Evolutionary conservation across 129 eudicot species (phyloP).

Genomic region (Lactuca saligna): DNA sequence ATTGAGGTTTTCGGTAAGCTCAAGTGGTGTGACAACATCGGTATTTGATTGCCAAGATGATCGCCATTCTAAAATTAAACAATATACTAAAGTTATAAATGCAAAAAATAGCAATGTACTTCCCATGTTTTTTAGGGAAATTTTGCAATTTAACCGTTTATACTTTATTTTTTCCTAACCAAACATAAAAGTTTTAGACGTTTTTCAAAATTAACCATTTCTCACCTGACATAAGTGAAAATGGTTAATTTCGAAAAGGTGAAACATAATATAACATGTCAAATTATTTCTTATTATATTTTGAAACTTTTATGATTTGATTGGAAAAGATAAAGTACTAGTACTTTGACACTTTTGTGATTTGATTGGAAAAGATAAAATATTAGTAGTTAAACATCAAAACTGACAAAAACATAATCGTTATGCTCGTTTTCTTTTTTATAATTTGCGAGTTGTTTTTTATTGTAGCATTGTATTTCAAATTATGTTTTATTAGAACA

Average conservation of each 20-base stretch:
- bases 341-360: not conserved
- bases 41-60: conserved; percentile 37
- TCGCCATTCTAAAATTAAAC: conserved; percentile 40
- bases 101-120: not conserved
- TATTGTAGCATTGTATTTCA: not conserved
- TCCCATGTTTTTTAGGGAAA: not conserved
- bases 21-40: conserved; percentile 68
- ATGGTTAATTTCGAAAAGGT: not conserved
- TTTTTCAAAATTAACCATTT: not conserved
- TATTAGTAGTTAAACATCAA: not conserved
- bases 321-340: too few relatives aligned
- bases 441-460: too few relatives aligned
- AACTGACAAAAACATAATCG: not conserved
- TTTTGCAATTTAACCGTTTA: not conserved
- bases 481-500: not conserved
- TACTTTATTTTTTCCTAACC: too few relatives aligned
- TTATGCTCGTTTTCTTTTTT: too few relatives aligned
- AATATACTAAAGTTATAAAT: not conserved
- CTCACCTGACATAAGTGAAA: not conserved
- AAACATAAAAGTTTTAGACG: not conserved
- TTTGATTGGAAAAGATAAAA: too few relatives aligned
- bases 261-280: too few relatives aligned
- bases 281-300: too few relatives aligned
- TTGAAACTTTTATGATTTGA: too few relatives aligned
- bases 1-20: conserved; percentile 82